A percentile compares a stretch with the other conserved stretches of the same genome.
phyloP scores from a whole-genome alignment of 768 basidiomycete species.

The Kwoniella botswanensis region DNA sequence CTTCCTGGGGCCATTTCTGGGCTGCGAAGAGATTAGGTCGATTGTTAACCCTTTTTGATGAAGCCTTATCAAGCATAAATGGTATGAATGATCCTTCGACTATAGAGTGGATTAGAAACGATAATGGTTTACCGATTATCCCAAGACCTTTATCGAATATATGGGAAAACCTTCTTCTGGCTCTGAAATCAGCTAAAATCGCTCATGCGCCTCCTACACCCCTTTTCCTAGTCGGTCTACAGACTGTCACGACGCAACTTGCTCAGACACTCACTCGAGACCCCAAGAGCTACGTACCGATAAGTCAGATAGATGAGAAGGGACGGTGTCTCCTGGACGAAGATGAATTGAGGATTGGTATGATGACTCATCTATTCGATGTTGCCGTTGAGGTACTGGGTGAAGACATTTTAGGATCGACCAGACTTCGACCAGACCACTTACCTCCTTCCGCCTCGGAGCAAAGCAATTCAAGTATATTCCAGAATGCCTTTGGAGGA shows the following conservation, averaged over 20 bases:
- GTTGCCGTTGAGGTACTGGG: constrained; percentile 28
- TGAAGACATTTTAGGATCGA: constrained; percentile 14
- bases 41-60: constrained; percentile 39
- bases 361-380: constrained; percentile 18
- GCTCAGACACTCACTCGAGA: constrained; percentile 40
- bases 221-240: constrained; percentile 29
- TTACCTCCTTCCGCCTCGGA: background rate
- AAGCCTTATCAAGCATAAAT: constrained; percentile 31
- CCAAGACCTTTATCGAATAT: constrained; percentile 31
- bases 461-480: background rate
- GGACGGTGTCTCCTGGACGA: constrained; percentile 15
- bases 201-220: constrained; percentile 13
- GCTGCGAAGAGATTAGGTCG: constrained; percentile 28
- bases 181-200: constrained; percentile 26
- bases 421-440: constrained; percentile 15
- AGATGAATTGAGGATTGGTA: constrained; percentile 17
- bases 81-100: constrained; percentile 25
- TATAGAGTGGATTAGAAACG: constrained; percentile 24
- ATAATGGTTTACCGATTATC: constrained; percentile 16
- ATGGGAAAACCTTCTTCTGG: constrained; percentile 41
- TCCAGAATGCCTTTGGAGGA: constrained; percentile 28
- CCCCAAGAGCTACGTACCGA: constrained; percentile 40
- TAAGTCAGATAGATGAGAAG: constrained; percentile 23
- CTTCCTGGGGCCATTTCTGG: constrained; percentile 46
- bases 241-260: constrained; percentile 33